phyloP scores from a whole-genome alignment of 129 eudicot species.

The Artemisia tridentata region DNA sequence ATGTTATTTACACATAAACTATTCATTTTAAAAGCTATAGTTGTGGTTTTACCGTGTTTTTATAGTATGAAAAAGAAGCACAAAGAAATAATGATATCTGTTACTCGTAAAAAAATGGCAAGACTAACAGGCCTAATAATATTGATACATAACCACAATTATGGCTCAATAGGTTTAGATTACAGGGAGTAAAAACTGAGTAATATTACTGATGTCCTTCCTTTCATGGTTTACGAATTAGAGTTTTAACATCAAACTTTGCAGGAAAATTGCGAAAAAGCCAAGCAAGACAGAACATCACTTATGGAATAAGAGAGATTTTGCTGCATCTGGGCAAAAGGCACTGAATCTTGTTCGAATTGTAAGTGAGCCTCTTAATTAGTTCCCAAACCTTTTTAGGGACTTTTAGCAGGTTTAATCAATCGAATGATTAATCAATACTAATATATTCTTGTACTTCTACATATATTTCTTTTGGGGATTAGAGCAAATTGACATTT shows the following conservation, averaged over 20 bases:
- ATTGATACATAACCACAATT: not conserved
- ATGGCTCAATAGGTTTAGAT: not conserved
- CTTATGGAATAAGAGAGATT: conserved; percentile 76
- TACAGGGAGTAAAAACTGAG: not conserved
- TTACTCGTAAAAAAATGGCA: not conserved
- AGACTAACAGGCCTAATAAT: not conserved
- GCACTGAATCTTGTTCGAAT: conserved; percentile 67
- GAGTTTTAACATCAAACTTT: conserved; percentile 1
- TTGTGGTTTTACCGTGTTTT: not conserved
- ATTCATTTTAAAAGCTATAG: not conserved
- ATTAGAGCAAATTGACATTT: not conserved
- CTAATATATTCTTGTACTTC: conserved; percentile 2
- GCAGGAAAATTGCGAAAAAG: conserved; percentile 49
- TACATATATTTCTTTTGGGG: not conserved
- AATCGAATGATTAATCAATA: not conserved
- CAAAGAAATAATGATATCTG: not conserved
- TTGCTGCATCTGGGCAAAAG: conserved; percentile 72
- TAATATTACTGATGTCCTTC: no score
- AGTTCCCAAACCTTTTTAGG: not conserved
- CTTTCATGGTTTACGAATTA: no score
- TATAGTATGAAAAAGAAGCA: not conserved
- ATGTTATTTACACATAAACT: not conserved
- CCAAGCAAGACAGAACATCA: conserved; percentile 76
- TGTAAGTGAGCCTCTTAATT: conserved; percentile 37
- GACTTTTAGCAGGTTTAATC: not conserved